Evolutionary conservation across 1,284 basidiomycete species (phyloP).

Genomic region (Melampsora larici-populina): DNA sequence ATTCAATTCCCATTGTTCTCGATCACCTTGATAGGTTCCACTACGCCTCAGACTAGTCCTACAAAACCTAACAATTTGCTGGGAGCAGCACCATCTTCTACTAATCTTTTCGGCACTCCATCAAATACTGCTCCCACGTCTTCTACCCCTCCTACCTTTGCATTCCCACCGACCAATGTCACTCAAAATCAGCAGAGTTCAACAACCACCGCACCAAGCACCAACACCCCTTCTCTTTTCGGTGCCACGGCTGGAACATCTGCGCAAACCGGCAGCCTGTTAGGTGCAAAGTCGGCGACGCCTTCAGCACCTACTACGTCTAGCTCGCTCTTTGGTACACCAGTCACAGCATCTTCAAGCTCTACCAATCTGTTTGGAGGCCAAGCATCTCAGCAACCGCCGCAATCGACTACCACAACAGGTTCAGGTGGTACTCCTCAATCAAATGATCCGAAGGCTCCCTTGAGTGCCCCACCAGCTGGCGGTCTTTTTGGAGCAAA

Average conservation of each 20-base stretch:
- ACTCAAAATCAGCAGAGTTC: slow-evolving; percentile 8
- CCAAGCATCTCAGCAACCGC: not conserved
- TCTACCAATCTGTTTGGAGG: not conserved
- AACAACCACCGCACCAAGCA: not conserved
- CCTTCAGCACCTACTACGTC: not conserved
- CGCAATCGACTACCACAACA: not conserved
- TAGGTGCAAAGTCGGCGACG: slow-evolving; percentile 9
- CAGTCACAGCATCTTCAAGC: not conserved
- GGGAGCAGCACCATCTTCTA: not conserved
- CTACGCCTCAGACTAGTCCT: slow-evolving; percentile 36
- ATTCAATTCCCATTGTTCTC: not conserved
- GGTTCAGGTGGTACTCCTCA: not conserved
- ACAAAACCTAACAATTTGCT: not conserved
- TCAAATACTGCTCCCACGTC: not conserved
- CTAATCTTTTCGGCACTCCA: not conserved
- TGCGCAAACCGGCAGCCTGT: not conserved
- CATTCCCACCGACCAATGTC: not conserved
- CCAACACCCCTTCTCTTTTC: slow-evolving; percentile 9
- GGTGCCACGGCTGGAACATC: slow-evolving; percentile 10
- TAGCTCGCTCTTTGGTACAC: slow-evolving; percentile 10
- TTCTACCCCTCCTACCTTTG: slow-evolving; percentile 4
- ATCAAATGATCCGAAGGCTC: not conserved
- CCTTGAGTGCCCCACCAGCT: not conserved
- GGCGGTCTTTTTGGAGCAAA: not conserved
- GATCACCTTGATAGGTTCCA: not conserved